Base-by-base conservation (phyloP, 768 basidiomycete species). In the Pisolithus orientalis region DNA sequence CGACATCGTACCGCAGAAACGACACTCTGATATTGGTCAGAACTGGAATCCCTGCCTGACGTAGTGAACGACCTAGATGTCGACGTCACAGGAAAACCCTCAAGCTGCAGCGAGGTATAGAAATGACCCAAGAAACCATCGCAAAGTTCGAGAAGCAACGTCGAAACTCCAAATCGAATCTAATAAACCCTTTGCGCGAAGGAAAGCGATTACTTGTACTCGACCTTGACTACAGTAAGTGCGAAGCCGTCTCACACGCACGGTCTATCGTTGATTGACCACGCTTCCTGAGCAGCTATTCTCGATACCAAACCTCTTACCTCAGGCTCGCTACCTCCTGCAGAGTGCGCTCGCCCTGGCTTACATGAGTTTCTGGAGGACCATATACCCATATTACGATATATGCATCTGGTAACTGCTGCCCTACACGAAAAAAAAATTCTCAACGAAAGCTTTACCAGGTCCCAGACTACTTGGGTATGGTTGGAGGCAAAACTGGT, bases 401-500 rank as follows among this genome's bases (percentile, higher is more conserved):
- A 88, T 95, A 55, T 88, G 87, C 59, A 87, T 94, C 56, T 94
- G 92, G 91, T 87, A 62, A 38, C 63, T 39, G 17, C 24, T 3
- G 1, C 47, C 16, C 51, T 37, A 34, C 16, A 24, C 32, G 32
- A n/a, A 21, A 28, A 6, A 6, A 16, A 39, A 16, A 21, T 13
- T 52, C n/a, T 43, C n/a, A 39, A 13, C 27, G 6, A 11, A 17
- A 16, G 51, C 27, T 7, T 21, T 34, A 16, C n/a, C 55, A 87
- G 85, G 86, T 85, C 83, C 1, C 87, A 90, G 63, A 93, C 91
- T 3, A 84, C 82, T 56, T 93, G 91, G 91, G 75, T 89, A 47
- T 93, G 90, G 90, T 73, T 93, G 16, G 90, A 93, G 71, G 81
- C 83, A 14, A 94, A 93, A 66, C 74, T 95, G 7, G 83, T 89